phyloP scores from a whole-genome alignment of 2,329 filamentous ascomycete genomes.

The Arthrobotrys sinensis region DNA sequence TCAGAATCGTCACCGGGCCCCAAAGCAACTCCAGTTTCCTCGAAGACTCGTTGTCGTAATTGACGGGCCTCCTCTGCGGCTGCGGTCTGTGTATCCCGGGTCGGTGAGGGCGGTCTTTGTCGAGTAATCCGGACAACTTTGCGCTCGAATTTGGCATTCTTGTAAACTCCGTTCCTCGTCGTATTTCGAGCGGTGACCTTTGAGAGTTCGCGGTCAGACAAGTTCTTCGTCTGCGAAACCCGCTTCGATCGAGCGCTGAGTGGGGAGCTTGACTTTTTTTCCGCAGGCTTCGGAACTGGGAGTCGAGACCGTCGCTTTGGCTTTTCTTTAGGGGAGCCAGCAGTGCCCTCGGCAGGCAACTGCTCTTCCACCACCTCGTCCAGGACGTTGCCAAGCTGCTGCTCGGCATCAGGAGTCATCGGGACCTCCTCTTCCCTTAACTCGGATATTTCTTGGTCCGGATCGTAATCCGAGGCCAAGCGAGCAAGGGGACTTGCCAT shows the following conservation, averaged over 20 bases:
- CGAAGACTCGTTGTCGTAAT: slow-evolving; percentile 39
- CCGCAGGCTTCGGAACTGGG: slow-evolving; percentile 30
- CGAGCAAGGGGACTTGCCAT: slow-evolving; percentile 35
- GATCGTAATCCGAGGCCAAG: slow-evolving; percentile 36
- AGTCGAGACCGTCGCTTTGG: slow-evolving; percentile 40
- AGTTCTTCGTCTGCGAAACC: slow-evolving; percentile 43
- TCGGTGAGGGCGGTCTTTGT: slow-evolving; percentile 46
- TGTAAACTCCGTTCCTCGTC: slow-evolving; percentile 53
- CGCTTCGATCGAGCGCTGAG: slow-evolving; percentile 39
- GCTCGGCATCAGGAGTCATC: slow-evolving; percentile 11
- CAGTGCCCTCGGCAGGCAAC: not conserved
- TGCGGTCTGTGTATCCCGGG: slow-evolving; percentile 37
- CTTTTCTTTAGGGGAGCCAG: not conserved
- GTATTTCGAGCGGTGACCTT: slow-evolving; percentile 58
- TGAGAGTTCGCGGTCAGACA: slow-evolving; percentile 48
- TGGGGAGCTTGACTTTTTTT: slow-evolving; percentile 6
- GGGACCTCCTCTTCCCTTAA: slow-evolving; percentile 49
- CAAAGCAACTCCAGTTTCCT: slow-evolving; percentile 46
- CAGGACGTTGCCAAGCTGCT: slow-evolving; percentile 8
- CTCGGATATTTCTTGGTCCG: slow-evolving; percentile 51
- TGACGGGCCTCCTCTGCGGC: slow-evolving; percentile 42
- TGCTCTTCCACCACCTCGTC: slow-evolving; percentile 13
- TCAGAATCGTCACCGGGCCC: slow-evolving; percentile 51
- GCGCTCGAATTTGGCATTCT: slow-evolving; percentile 49
- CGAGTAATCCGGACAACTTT: slow-evolving; percentile 44